Base-by-base conservation (phyloP, 192 early-diverging fungal genomes). In the Gryganskiella cystojenkinii region DNA sequence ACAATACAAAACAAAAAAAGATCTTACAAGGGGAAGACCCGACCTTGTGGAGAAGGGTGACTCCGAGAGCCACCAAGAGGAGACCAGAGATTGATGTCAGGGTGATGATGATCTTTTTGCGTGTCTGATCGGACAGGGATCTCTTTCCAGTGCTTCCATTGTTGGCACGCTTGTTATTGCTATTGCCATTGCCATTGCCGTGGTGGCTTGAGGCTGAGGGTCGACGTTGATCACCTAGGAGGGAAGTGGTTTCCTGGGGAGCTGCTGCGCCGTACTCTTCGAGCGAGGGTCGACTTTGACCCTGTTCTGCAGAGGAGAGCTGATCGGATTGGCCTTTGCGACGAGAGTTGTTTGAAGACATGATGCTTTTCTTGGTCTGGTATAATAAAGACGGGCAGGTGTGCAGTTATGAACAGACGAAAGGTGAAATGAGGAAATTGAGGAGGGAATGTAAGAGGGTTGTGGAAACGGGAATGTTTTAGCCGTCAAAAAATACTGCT, bases 51-150 rank as follows among this genome's bases (percentile, higher is more conserved):
- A 69, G 20, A 4, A 78, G 42, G 24, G 74, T 55, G n/a, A 78
- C 50, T n/a, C 34, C 74, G 9, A 78, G 55, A 31, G 68, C 51
- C 13, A 78, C 46, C 47, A 78, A 47, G 4, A 82, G 42, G 14
- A 73, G 33, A 20, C 81, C 73, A 9, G 83, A 70, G 49, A 80
- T 40, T n/a, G 83, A 55, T 2, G 78, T 50, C 24, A 82, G 60
- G 0, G 47, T 8, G 14, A 84, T 33, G 40, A 84, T 84, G 3
- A 76, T 71, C 19, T 50, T 45, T 54, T 81, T 76, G 37, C 62
- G 60, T 31, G 44, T 34, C 24, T 60, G 17, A 11, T 67, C 67
- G 0, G 74, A 69, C 15, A 76, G 46, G 2, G 52, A 58, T 10
- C 46, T 28, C 43, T 76, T 76, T 3, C 57, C 33, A 40, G n/a